These are phyloP conservation scores for Aspergillus pseudoviridinutans DNA, from an alignment of 2,329 filamentous ascomycete genomes.

Conservation along the genomic window DNA sequence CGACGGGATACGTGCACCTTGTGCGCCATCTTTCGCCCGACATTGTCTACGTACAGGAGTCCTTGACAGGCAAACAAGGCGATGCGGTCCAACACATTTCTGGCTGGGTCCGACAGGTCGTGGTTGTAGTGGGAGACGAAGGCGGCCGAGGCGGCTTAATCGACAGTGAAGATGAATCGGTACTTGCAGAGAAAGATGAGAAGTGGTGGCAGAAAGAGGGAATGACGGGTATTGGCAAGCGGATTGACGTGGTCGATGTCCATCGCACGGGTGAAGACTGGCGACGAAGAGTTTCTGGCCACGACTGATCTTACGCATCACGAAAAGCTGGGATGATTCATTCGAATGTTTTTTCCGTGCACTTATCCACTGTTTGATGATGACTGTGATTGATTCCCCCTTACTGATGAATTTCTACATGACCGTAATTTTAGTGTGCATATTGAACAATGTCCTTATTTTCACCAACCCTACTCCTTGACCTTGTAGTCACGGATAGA, in stretches of 20 bases:
- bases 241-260: slow-evolving; percentile 83
- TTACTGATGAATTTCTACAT: not conserved
- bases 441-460: not conserved
- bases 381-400: not conserved
- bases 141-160: slow-evolving; percentile 68
- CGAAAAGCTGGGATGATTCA: slow-evolving; percentile 6
- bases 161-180: slow-evolving; percentile 65
- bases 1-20: slow-evolving; percentile 80
- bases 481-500: not conserved
- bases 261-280: slow-evolving; percentile 82
- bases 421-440: not conserved
- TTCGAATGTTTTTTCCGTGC: not conserved
- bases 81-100: slow-evolving; percentile 65
- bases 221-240: slow-evolving; percentile 79
- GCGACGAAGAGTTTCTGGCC: slow-evolving; percentile 69
- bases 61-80: slow-evolving; percentile 71
- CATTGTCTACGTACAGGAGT: slow-evolving; percentile 82
- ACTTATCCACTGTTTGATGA: not conserved
- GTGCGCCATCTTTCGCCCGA: slow-evolving; percentile 81
- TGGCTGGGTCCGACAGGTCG: slow-evolving; percentile 58
- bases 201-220: slow-evolving; percentile 66
- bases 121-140: slow-evolving; percentile 56
- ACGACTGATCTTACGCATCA: slow-evolving; percentile 35
- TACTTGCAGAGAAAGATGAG: slow-evolving; percentile 35
- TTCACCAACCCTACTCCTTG: not conserved